phyloP scores from a whole-genome alignment of 1,139 yeast species.

The Geotrichum candidum region DNA sequence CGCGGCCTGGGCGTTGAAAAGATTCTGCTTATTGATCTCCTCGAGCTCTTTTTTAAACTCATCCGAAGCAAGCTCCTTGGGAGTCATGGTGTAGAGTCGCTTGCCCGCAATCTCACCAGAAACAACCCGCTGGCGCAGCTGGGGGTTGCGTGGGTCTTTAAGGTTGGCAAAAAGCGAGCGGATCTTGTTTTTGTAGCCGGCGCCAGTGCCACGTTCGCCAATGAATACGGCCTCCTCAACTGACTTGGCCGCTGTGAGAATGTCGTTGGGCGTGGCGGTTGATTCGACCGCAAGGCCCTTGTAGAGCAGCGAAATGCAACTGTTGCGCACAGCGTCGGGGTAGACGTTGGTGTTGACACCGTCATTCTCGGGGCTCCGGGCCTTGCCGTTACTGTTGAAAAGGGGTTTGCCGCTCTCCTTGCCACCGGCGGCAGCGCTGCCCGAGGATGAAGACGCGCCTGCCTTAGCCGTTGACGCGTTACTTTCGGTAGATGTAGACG shows the following conservation, averaged over 20 bases:
- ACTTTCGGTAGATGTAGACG: conserved; percentile 14
- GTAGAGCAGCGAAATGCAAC: conserved; percentile 75
- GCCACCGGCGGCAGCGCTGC: conserved; percentile 16
- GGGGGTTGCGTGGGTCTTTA: conserved; percentile 85
- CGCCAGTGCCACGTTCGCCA: conserved; percentile 46
- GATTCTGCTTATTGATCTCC: conserved; percentile 76
- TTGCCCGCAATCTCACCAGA: conserved; percentile 59
- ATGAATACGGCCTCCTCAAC: conserved; percentile 69
- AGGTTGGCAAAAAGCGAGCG: conserved; percentile 79
- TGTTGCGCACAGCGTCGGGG: conserved; percentile 74
- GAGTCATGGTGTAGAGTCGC: conserved; percentile 70
- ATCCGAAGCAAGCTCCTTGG: conserved; percentile 87
- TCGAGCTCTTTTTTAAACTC: conserved; percentile 84
- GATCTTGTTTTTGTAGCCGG: conserved; percentile 68
- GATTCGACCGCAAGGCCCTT: conserved; percentile 86
- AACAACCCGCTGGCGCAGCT: conserved; percentile 63
- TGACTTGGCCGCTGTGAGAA: conserved; percentile 59
- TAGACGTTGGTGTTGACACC: conserved; percentile 67
- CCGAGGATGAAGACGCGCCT: conserved; percentile 17
- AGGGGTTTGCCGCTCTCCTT: conserved; percentile 13
- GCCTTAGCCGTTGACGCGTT: conserved; percentile 19
- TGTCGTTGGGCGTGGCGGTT: conserved; percentile 49
- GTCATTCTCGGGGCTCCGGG: conserved; percentile 75
- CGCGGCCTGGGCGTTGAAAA: conserved; percentile 98
- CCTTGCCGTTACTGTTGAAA: conserved; percentile 29